Conservation (phyloP, 306 rosid genomes). For the Glycine tomentella region DNA sequence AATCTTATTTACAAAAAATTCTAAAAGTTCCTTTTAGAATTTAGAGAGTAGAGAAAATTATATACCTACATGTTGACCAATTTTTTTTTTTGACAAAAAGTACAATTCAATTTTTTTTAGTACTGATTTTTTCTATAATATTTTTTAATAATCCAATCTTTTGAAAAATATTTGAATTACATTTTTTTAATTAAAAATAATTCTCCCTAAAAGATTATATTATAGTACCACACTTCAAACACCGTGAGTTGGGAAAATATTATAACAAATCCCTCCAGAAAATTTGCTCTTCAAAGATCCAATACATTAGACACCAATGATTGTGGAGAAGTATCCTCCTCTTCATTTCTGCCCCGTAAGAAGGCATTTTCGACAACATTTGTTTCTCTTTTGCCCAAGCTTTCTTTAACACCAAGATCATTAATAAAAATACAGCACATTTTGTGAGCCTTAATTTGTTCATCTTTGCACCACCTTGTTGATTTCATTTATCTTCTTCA, state of each 20-base stretch:
- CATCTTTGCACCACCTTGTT: not conserved
- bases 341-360: conserved; percentile 53
- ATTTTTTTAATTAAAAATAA: not conserved
- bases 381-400: conserved; percentile 40
- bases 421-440: conserved; percentile 8
- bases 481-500: conserved; percentile 28
- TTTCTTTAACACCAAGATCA: conserved; percentile 21
- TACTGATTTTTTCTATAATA: not conserved
- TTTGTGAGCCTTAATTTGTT: conserved; percentile 7
- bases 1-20: too few relatives aligned
- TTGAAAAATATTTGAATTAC: not conserved
- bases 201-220: not conserved
- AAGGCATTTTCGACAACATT: conserved; percentile 43
- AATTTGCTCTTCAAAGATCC: conserved; percentile 39
- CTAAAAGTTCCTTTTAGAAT: too few relatives aligned
- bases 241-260: not conserved
- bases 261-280: conserved; percentile 33
- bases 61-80: too few relatives aligned
- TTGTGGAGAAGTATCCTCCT: conserved; percentile 65
- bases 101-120: not conserved
- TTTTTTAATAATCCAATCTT: not conserved
- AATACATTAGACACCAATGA: conserved; percentile 55
- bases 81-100: too few relatives aligned
- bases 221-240: not conserved
- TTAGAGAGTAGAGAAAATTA: too few relatives aligned